Conservation (phyloP, 495 filamentous ascomycete species). For the Venustampulla echinocandica region DNA sequence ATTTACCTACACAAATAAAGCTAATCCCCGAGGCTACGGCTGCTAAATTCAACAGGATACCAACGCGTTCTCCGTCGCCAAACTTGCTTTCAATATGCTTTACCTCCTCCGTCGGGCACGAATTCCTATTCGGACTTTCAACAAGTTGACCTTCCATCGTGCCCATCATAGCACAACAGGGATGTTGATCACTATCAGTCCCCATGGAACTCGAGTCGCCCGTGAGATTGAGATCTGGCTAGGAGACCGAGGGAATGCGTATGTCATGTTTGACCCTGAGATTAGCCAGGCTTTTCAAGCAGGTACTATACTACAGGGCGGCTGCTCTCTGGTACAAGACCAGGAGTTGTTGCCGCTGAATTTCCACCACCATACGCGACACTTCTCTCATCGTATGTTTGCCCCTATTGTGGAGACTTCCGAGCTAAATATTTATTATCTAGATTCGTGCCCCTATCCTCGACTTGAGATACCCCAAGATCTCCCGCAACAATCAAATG, state of each 20-base stretch:
- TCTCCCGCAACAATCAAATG: conserved; percentile 25
- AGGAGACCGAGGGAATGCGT: conserved; percentile 26
- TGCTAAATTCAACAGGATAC: too few relatives aligned
- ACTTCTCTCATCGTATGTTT: conserved; percentile 27
- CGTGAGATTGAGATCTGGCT: conserved; percentile 26
- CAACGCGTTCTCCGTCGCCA: too few relatives aligned
- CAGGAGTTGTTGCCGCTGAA: conserved; percentile 28
- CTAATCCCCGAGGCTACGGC: too few relatives aligned
- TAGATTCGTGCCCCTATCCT: conserved; percentile 26
- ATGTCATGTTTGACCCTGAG: conserved; percentile 26
- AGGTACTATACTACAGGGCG: conserved; percentile 19
- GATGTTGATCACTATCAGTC: conserved; percentile 22
- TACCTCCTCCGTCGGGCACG: not conserved
- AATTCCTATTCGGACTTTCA: not conserved
- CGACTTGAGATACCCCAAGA: conserved; percentile 26
- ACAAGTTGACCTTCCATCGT: not conserved
- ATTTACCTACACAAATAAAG: too few relatives aligned
- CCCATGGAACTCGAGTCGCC: conserved; percentile 23
- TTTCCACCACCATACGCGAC: conserved; percentile 29
- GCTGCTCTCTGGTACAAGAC: conserved; percentile 18
- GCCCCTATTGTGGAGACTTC: not conserved
- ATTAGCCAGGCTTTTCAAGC: conserved; percentile 27
- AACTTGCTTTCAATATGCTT: too few relatives aligned
- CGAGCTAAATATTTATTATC: conserved; percentile 18
- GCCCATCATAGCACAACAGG: conserved; percentile 5